A percentile compares a stretch with the other conserved stretches of the same genome.
Conservation (phyloP, 2,329 filamentous ascomycete genomes). For the Verticillium klebahnii region DNA sequence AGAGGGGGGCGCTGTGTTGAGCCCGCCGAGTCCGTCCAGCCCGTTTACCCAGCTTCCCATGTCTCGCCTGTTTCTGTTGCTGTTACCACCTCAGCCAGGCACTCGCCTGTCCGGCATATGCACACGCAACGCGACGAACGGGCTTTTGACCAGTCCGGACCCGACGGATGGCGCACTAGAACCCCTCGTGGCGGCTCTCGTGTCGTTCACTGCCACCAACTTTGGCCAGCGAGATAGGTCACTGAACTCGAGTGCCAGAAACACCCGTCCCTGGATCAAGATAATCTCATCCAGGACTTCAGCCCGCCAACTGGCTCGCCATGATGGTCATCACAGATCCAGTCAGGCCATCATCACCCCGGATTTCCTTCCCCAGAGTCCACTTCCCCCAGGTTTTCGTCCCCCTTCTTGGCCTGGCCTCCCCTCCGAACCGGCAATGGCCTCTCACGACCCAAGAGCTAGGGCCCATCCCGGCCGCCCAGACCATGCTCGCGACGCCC, state of each 20-base stretch:
- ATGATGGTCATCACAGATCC: neutral
- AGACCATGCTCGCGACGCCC: neutral
- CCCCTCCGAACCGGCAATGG: neutral
- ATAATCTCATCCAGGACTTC: too few species aligned
- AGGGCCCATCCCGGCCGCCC: neutral
- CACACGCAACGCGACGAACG: neutral
- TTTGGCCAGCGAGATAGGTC: neutral
- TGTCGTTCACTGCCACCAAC: neutral
- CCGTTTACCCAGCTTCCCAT: neutral
- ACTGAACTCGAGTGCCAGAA: neutral
- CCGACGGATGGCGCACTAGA: neutral
- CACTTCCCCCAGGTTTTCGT: neutral
- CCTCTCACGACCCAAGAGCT: neutral
- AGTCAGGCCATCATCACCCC: neutral
- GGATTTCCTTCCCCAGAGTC: neutral
- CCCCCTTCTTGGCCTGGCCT: neutral
- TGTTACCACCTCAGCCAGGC: too few species aligned
- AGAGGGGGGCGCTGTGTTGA: neutral
- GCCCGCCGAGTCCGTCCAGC: neutral
- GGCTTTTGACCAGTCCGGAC: neutral
- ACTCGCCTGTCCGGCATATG: too few species aligned
- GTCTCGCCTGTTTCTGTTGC: neutral
- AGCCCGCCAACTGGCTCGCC: neutral
- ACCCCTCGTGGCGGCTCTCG: neutral
- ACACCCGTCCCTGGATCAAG: neutral